Base-by-base conservation (phyloP, 176 grass and related monocot genomes). In the Musa itinerans region DNA sequence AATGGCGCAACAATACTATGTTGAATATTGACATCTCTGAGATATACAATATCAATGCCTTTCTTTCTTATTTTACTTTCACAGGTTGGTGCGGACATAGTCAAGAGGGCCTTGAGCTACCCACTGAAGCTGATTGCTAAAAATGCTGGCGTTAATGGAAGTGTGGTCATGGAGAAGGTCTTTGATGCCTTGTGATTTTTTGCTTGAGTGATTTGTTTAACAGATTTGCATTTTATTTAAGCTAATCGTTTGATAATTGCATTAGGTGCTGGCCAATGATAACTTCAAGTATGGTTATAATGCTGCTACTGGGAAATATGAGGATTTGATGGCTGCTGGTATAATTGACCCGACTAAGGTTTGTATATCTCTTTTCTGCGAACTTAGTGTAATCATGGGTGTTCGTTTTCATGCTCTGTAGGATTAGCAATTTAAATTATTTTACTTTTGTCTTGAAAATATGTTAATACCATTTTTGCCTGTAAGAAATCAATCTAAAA, bases 301-400 rank as follows among this genome's bases (percentile, higher is more conserved):
- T 81, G 95, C 95, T 75, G 90, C 88, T n/a, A 94, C 95, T 10
- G 95, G 95, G 22, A 84, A 91, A 66, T 94, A 99, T 0, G 95
- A 99, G 84, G 95, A 99, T 73, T 78, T 99, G 86, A 99, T 99
- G 95, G 95, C 95, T 86, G 95, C 80, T 78, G 95, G 95, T 80
- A 99, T 99, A 75, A 99, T 99, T 58, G 95, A 99, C 76, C 95
- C 95, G 73, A 99, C 95, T 5, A 99, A 99, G 95, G 95, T 99
- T 24, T 77, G 82, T 84, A 10, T 16, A 49, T 65, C 51, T 23
- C 2, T 43, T 43, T 43, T 43, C 34, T 43, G 34, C 0, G 0
- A 43, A 43, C 34, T 43, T 5, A 43, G 34, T 43, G 34, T 34
- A 34, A 5, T 43, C 34, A 43, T 43, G 0, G 34, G 34, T 43